These are phyloP conservation scores for Bonia amplexicaulis DNA, from an alignment of 176 grass and related monocot genomes.

Conservation along the genomic window DNA sequence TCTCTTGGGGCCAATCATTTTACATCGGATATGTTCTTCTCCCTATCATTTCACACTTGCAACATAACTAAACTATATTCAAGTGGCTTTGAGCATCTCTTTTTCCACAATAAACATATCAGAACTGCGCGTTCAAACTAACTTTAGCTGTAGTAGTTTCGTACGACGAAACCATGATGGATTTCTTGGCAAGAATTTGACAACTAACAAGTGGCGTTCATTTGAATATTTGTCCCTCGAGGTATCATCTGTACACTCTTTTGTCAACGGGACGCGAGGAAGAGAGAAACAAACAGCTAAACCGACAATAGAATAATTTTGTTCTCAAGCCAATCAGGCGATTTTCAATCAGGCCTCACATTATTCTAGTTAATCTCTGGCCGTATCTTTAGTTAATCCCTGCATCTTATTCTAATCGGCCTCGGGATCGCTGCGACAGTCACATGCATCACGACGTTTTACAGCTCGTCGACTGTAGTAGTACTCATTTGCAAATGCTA, in stretches of 20 bases:
- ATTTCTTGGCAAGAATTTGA: slow-evolving; percentile 8
- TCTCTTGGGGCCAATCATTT: not conserved
- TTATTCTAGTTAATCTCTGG: slow-evolving; percentile 31
- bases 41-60: not conserved
- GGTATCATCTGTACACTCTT: slow-evolving; percentile 17
- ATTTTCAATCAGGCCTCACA: slow-evolving; percentile 8
- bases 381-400: slow-evolving; percentile 13
- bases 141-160: slow-evolving; percentile 18
- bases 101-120: not conserved
- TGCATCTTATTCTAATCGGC: slow-evolving; percentile 25
- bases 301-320: slow-evolving; percentile 30
- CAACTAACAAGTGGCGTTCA: slow-evolving; percentile 9
- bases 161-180: not conserved
- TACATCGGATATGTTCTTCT: not conserved
- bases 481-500: not conserved
- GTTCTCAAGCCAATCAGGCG: slow-evolving; percentile 8
- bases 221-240: slow-evolving; percentile 50
- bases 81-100: not conserved
- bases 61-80: not conserved
- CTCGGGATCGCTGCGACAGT: slow-evolving; percentile 35
- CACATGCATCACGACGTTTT: slow-evolving; percentile 32
- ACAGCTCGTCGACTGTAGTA: slow-evolving; percentile 9
- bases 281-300: not conserved
- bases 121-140: slow-evolving; percentile 26
- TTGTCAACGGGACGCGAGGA: slow-evolving; percentile 36